These are phyloP conservation scores for Medicago ruthenica DNA, from an alignment of 306 rosid species.

Conservation along the genomic window DNA sequence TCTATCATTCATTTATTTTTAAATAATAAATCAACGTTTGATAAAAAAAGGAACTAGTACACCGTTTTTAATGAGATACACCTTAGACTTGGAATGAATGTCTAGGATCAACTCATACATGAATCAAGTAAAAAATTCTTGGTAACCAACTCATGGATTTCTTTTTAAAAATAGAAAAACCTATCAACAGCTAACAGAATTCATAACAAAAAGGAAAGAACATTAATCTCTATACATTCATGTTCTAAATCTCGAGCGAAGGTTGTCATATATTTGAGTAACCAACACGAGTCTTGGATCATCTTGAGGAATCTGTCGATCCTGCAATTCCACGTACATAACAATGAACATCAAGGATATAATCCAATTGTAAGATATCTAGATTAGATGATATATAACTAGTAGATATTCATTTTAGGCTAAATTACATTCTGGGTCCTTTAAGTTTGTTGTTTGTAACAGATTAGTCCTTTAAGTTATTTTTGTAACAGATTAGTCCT, in stretches of 20 bases:
- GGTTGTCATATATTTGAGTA: constrained; percentile 47
- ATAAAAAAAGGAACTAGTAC: background rate
- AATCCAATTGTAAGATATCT: constrained; percentile 4
- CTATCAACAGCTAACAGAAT: constrained; percentile 32
- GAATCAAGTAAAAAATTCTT: constrained; percentile 32
- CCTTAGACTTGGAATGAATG: constrained; percentile 18
- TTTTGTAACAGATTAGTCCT: no score
- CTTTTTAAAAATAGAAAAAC: constrained; percentile 15
- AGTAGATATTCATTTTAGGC: background rate
- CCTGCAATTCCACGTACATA: constrained; percentile 52
- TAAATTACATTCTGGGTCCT: no score
- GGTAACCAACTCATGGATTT: constrained; percentile 20
- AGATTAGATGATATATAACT: constrained; percentile 7
- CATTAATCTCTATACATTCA: constrained; percentile 17
- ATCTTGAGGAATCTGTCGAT: constrained; percentile 77
- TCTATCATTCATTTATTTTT: constrained; percentile 11
- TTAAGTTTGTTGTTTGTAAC: no score
- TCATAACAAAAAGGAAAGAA: constrained; percentile 32
- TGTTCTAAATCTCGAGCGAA: constrained; percentile 46
- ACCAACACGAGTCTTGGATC: constrained; percentile 81
- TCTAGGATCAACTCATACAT: constrained; percentile 21
- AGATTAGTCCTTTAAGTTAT: no score
- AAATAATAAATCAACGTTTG: background rate
- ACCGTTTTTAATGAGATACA: constrained; percentile 3
- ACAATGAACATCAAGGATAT: constrained; percentile 22